These are phyloP conservation scores for Penicillium sumatraense DNA, from an alignment of 2,329 filamentous ascomycete genomes.

Conservation along the genomic window DNA sequence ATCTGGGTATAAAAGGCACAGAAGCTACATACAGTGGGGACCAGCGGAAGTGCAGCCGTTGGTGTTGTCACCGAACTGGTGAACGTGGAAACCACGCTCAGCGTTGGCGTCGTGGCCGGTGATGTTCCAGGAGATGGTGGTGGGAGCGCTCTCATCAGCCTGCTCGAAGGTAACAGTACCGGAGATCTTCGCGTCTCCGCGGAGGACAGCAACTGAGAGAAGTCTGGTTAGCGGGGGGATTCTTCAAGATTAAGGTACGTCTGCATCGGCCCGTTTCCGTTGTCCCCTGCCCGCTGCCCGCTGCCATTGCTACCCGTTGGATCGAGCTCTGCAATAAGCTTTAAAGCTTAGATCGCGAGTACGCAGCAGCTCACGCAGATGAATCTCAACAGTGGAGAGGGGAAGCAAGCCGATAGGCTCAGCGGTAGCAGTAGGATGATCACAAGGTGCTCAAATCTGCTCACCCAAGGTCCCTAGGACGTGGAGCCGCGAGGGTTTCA, in stretches of 20 bases:
- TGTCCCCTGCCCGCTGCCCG: background rate
- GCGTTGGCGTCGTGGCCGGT: slow-evolving; percentile 91
- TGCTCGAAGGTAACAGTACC: slow-evolving; percentile 97
- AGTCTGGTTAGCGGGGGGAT: slow-evolving; percentile 12
- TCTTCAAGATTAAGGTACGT: background rate
- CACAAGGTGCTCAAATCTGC: slow-evolving; percentile 51
- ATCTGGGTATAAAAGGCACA: background rate
- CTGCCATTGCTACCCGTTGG: no score
- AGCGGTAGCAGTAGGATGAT: slow-evolving; percentile 15
- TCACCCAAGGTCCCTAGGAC: slow-evolving; percentile 41
- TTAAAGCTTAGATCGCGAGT: slow-evolving; percentile 1
- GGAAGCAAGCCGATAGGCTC: slow-evolving; percentile 35
- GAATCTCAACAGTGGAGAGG: slow-evolving; percentile 5
- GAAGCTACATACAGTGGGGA: slow-evolving; percentile 79
- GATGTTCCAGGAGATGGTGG: slow-evolving; percentile 91
- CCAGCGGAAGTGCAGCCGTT: slow-evolving; percentile 99
- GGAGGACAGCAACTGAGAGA: slow-evolving; percentile 85
- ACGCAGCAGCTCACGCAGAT: background rate
- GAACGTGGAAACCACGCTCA: slow-evolving; percentile 97
- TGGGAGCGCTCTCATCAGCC: slow-evolving; percentile 76
- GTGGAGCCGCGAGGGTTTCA: slow-evolving; percentile 5
- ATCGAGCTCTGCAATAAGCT: slow-evolving; percentile 7
- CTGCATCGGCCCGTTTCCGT: background rate
- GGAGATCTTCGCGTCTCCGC: slow-evolving; percentile 94
- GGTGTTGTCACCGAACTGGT: slow-evolving; percentile 99